A percentile compares a stretch with the other conserved stretches of the same genome.
Evolutionary conservation across 148 eudicot species (phyloP).

Genomic region (Fagopyrum esculentum): DNA sequence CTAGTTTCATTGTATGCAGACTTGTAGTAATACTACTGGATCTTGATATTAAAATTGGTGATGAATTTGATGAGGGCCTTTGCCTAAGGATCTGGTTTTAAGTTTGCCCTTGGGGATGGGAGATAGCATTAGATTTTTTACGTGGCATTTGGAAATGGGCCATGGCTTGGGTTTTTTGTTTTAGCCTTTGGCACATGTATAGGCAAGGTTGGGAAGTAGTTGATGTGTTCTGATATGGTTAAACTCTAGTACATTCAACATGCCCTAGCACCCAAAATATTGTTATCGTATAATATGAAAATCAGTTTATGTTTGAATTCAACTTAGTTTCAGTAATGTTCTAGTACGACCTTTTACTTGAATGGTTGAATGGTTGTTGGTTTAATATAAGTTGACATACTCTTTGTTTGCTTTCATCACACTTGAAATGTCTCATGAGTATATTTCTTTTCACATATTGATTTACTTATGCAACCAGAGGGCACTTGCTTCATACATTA

Average conservation of each 20-base stretch:
- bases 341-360: too few relatives aligned
- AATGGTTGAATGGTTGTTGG: too few relatives aligned
- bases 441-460: background rate
- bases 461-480: constrained; percentile 35
- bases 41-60: background rate
- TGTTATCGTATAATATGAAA: background rate
- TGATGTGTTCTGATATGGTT: background rate
- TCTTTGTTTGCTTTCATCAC: background rate
- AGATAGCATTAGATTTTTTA: background rate
- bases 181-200: background rate
- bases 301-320: too few relatives aligned
- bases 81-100: background rate
- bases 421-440: background rate
- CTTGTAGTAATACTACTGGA: background rate
- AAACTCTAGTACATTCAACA: background rate
- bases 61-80: background rate
- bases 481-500: constrained; percentile 83
- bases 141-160: background rate
- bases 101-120: background rate
- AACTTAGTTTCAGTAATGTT: too few relatives aligned
- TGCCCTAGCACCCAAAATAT: background rate
- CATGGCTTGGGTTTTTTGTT: background rate
- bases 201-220: background rate
- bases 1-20: background rate
- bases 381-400: background rate